phyloP scores from a whole-genome alignment of 1,284 basidiomycete genomes.

The Trametes sp. region DNA sequence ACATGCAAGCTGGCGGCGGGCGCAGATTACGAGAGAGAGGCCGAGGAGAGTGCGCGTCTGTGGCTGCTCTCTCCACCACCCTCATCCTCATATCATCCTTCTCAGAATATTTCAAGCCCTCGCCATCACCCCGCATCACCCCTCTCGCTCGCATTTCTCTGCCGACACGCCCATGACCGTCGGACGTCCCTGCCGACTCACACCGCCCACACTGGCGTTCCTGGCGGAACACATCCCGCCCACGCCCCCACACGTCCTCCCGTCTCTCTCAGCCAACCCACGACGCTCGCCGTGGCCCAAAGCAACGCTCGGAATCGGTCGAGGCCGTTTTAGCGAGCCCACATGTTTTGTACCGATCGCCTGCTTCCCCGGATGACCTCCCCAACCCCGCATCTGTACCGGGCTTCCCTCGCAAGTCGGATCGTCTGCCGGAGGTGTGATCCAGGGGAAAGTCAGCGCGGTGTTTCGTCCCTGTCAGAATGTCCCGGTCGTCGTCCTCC shows the following conservation, averaged over 20 bases:
- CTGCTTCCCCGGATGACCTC: conserved; percentile 12
- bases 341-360: conserved; percentile 17
- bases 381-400: neutral
- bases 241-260: conserved; percentile 5
- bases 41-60: neutral
- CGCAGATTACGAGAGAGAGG: conserved; percentile 6
- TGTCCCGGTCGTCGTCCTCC: conserved; percentile 1
- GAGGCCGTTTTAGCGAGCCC: conserved; percentile 15
- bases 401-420: conserved; percentile 5
- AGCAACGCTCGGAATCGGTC: conserved; percentile 4
- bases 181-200: conserved; percentile 9
- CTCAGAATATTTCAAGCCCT: neutral
- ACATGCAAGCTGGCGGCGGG: conserved; percentile 21
- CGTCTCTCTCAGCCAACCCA: neutral
- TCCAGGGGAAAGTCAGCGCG: neutral
- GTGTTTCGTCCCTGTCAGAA: neutral
- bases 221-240: conserved; percentile 21
- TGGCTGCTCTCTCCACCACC: conserved; percentile 4
- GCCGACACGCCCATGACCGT: conserved; percentile 20
- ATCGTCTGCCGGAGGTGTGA: conserved; percentile 5
- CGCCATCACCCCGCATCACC: conserved; percentile 24
- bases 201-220: conserved; percentile 11
- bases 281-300: neutral
- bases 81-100: conserved; percentile 18
- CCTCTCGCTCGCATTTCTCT: conserved; percentile 2